These are phyloP conservation scores for Blastobotrys buckinghamii DNA, from an alignment of 1,139 yeast genomes.

Conservation along the genomic window DNA sequence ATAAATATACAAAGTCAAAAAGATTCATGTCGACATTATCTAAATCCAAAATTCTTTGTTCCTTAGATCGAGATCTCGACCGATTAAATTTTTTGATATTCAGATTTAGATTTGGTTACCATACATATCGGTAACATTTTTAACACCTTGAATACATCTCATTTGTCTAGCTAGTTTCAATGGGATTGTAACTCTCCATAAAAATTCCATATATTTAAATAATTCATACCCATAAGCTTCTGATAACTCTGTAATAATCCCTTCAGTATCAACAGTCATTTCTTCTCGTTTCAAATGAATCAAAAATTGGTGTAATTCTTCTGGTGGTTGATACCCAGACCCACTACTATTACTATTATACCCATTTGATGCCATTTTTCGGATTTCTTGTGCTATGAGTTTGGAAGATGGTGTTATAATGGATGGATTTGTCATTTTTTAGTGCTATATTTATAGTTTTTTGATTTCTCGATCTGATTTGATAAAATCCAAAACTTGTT, in stretches of 20 bases:
- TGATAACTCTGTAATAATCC: neutral
- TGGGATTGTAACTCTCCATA: conserved; percentile 1
- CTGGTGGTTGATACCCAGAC: neutral
- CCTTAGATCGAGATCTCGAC: no score
- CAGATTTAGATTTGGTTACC: neutral
- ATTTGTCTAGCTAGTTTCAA: neutral
- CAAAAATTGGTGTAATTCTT: neutral
- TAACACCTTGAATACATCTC: neutral
- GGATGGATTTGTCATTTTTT: no score
- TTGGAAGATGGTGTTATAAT: no score
- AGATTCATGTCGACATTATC: no score
- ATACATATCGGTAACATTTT: conserved; percentile 1
- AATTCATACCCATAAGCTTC: neutral
- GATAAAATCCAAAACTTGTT: no score
- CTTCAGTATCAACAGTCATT: neutral
- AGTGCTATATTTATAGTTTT: no score
- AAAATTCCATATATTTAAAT: conserved; percentile 2
- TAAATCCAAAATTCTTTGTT: no score
- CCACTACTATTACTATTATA: neutral
- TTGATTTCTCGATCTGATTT: no score
- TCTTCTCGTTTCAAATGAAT: neutral
- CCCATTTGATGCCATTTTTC: no score
- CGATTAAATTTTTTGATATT: neutral
- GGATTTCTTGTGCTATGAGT: no score
- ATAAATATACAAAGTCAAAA: no score